These are phyloP conservation scores for Fusarium acutatum DNA, from an alignment of 2,329 filamentous ascomycete genomes.

Conservation along the genomic window DNA sequence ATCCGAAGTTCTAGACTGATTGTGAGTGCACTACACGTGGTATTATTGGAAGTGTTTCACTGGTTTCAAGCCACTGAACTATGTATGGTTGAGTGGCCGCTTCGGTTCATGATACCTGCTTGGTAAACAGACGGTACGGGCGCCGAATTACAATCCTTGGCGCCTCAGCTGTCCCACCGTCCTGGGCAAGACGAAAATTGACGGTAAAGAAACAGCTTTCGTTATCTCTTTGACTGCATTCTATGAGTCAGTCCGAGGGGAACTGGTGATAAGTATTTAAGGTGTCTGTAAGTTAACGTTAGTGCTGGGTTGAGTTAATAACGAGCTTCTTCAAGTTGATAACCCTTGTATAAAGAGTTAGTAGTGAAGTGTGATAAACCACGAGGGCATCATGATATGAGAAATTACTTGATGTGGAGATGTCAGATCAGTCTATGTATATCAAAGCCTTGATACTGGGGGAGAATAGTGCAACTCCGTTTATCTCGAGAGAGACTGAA, in stretches of 20 bases:
- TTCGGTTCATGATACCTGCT: neutral
- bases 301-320: too few relatives aligned
- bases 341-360: neutral
- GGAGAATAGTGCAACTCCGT: fast-evolving
- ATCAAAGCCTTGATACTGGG: neutral
- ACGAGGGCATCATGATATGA: fast-evolving
- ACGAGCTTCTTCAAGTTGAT: too few relatives aligned
- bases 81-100: neutral
- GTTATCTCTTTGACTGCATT: neutral
- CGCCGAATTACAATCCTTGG: neutral
- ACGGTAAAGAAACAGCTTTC: neutral
- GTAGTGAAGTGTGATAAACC: fast-evolving
- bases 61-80: neutral
- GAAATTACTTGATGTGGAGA: too few relatives aligned
- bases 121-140: neutral
- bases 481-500: fast-evolving
- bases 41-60: neutral
- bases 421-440: neutral
- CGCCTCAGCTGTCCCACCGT: too few relatives aligned
- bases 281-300: neutral
- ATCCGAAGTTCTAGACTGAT: neutral
- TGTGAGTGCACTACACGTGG: neutral
- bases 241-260: neutral
- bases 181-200: neutral
- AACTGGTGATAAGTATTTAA: too few relatives aligned